Evolutionary conservation across 2,329 filamentous ascomycete genomes (phyloP).

Genomic region (Aspergillus novofumigatus): DNA sequence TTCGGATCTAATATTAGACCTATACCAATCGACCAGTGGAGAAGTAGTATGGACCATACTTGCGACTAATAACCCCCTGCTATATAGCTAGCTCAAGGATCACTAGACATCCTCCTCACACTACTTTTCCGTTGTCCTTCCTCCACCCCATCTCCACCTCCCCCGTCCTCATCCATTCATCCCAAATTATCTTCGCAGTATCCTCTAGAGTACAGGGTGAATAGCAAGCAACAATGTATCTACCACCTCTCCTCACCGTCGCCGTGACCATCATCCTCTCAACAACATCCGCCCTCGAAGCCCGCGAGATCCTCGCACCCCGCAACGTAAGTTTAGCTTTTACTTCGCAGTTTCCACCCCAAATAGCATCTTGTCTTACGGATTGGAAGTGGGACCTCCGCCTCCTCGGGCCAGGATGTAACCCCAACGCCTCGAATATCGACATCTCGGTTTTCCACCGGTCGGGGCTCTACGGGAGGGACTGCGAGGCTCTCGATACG

Average conservation of each 20-base stretch:
- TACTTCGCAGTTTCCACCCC: too few species aligned
- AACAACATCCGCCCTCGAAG: not conserved
- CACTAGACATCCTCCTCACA: not conserved
- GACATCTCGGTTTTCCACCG: slow-evolving; percentile 17
- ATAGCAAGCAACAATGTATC: too few species aligned
- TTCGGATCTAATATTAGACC: not conserved
- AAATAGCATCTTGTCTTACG: too few species aligned
- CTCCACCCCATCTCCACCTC: not conserved
- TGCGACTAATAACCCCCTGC: not conserved
- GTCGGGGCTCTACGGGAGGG: slow-evolving; percentile 6
- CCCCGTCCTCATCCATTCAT: not conserved
- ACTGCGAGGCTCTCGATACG: slow-evolving; percentile 9
- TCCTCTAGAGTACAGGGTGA: too few species aligned
- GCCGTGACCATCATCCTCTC: not conserved
- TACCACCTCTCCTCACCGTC: not conserved
- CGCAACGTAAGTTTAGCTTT: slow-evolving; percentile 16
- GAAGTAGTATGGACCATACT: not conserved
- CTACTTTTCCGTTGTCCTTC: not conserved
- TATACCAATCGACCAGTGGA: too few species aligned
- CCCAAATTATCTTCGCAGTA: too few species aligned
- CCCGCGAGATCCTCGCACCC: slow-evolving; percentile 11
- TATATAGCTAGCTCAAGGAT: not conserved
- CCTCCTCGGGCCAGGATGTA: slow-evolving; percentile 29
- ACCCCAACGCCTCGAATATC: slow-evolving; percentile 15
- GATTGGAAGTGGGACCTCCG: slow-evolving; percentile 32